A percentile compares a stretch with the other conserved stretches of the same genome.
Conservation (phyloP, 805 yeast species). For the Schizosaccharomyces octosporus region DNA sequence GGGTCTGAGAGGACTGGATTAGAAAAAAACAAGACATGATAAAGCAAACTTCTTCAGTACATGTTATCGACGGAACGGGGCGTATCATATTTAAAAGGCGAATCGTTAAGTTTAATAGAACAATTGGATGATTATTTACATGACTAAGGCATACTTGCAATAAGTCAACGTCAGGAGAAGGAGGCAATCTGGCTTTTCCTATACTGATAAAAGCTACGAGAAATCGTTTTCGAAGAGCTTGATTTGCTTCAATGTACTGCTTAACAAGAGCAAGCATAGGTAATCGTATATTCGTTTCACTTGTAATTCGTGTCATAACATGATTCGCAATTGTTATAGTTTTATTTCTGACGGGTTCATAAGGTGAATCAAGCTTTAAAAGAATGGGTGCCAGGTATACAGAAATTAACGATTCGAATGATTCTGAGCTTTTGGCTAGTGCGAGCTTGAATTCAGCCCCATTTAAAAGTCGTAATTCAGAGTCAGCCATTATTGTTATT, state of each 20-base stretch:
- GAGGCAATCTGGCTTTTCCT: neutral
- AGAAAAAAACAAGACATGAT: neutral
- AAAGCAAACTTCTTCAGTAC: neutral
- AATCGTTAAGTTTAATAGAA: neutral
- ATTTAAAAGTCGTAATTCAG: neutral
- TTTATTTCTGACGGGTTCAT: constrained; percentile 37
- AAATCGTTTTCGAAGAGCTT: neutral
- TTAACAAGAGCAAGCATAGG: neutral
- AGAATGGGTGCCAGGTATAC: constrained; percentile 54
- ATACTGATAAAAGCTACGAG: neutral
- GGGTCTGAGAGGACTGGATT: neutral
- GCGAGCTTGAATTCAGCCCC: constrained; percentile 58
- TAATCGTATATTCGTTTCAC: neutral
- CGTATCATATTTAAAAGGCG: neutral
- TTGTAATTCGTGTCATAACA: constrained; percentile 38
- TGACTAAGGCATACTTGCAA: neutral
- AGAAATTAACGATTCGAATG: constrained; percentile 34
- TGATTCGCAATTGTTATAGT: constrained; percentile 45
- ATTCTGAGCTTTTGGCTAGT: constrained; percentile 40
- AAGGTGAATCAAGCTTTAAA: constrained; percentile 51
- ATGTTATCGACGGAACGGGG: neutral
- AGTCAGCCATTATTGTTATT: neutral
- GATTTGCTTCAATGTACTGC: neutral
- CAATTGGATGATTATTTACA: neutral
- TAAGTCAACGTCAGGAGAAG: neutral